Percentiles rank a stretch among this genome's conserved stretches.
phyloP scores from a whole-genome alignment of 2,329 filamentous ascomycete species.

The Dryadomyces sulphureus region DNA sequence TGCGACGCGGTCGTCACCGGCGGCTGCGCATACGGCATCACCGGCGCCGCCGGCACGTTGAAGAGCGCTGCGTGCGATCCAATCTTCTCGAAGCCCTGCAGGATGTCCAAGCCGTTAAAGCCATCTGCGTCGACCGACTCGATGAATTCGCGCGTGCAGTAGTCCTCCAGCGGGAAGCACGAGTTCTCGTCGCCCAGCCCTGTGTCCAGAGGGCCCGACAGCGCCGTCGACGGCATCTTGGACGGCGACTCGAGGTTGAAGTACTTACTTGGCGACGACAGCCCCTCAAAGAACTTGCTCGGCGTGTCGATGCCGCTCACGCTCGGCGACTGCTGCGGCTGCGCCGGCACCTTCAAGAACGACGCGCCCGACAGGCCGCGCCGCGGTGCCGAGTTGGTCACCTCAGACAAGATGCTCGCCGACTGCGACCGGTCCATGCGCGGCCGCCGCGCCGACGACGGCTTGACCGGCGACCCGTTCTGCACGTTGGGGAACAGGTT shows the following conservation, averaged over 20 bases:
- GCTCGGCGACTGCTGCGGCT: conserved; percentile 20
- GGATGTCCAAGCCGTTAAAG: conserved; percentile 50
- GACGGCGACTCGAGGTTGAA: conserved; percentile 23
- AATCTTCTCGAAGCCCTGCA: conserved; percentile 64
- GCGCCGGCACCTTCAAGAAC: conserved; percentile 31
- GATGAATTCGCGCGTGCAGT: conserved; percentile 39
- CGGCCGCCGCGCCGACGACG: conserved; percentile 29
- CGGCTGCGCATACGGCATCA: conserved; percentile 10
- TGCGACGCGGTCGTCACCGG: conserved; percentile 4
- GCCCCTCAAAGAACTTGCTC: conserved; percentile 39
- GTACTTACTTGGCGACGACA: conserved; percentile 44
- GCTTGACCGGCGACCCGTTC: conserved; percentile 53
- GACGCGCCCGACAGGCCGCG: conserved; percentile 36
- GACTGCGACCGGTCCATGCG: conserved; percentile 51
- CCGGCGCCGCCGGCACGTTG: conserved; percentile 17
- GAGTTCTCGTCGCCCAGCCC: conserved; percentile 23
- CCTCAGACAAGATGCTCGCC: conserved; percentile 44
- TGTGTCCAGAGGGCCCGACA: background rate
- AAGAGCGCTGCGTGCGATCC: conserved; percentile 28
- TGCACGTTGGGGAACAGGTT: conserved; percentile 30
- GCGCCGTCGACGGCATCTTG: conserved; percentile 14
- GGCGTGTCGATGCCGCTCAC: conserved; percentile 36
- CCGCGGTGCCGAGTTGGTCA: conserved; percentile 37
- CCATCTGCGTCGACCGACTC: conserved; percentile 48
- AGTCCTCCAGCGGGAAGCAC: conserved; percentile 33